Base-by-base conservation (phyloP, 495 filamentous ascomycete species). In the Penicillium silybi region DNA sequence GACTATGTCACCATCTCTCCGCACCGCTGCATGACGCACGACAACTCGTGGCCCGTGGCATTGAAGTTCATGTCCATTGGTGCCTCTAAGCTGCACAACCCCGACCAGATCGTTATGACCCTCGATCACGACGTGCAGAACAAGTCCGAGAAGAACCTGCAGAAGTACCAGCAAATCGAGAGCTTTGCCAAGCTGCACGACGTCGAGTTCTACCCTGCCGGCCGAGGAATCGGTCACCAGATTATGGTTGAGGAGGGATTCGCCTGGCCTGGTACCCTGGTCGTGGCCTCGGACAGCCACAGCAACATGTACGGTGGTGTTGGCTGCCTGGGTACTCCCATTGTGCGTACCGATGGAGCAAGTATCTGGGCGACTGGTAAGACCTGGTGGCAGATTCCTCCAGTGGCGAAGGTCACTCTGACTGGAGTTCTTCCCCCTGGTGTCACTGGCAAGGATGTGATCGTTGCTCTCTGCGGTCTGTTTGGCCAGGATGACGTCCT, bases 121-220 rank as follows among this genome's bases (percentile, higher is more conserved):
- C 78, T 97, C 6, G 92, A 97, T 66, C 93, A 97, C 62, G 92
- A 97, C 57, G 89, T 96, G 1, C 89, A 95, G 61, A 96, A 96
- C 68, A 88, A 87, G 69, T 83, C 72, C 60, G 87, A 90, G 41
- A 67, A 81, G 49, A 97, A 97, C 66, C 66, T 96, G 16, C 82
- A 84, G 61, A 97, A 96, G 62, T 96, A 96, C 64, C 56, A 61
- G 4, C 83, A 87, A 64, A 96, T 98, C 54, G 89, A 96, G 65
- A 80, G 84, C 50, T 96, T 97, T 66, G 93, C 93, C 5, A 79
- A 77, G 53, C 78, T 81, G 39, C 90, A 97, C 39, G 88, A 85
- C 1, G 80, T 95, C 3, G 83, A 86, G 48, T 95, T 95, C 64
- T 96, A 89, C 61, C 86, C 88, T 10, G 89, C 90, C 1, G 88